Percentiles rank a stretch among this genome's conserved stretches.
Evolutionary conservation across 2,329 filamentous ascomycete genomes (phyloP).

Genomic region (Microdochium nivale): DNA sequence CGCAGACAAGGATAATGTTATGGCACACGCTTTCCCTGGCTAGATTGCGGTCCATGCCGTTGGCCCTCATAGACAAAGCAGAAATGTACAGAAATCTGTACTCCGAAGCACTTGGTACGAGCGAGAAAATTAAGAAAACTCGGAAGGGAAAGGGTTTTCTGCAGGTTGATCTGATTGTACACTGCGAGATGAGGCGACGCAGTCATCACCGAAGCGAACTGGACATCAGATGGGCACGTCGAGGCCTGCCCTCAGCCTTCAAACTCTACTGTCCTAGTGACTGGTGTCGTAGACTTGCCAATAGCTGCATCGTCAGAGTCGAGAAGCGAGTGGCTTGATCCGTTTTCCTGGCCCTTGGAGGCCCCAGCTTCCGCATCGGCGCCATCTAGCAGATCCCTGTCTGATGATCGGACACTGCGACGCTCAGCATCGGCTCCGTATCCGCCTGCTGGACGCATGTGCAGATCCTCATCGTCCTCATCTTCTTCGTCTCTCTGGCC

Average conservation of each 20-base stretch:
- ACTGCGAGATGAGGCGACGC: neutral
- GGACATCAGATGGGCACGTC: neutral
- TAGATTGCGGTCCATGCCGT: neutral
- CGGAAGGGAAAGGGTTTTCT: neutral
- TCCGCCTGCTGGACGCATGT: constrained; percentile 23
- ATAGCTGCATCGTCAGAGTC: constrained; percentile 15
- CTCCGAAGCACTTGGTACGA: neutral
- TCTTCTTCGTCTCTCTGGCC: constrained; percentile 58
- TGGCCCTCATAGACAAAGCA: neutral
- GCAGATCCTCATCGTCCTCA: constrained; percentile 56
- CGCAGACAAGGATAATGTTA: neutral
- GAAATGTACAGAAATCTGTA: neutral
- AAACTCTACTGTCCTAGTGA: constrained; percentile 35
- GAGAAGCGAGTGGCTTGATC: constrained; percentile 16
- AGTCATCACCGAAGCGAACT: neutral
- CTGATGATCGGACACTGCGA: constrained; percentile 55
- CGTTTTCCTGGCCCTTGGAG: constrained; percentile 18
- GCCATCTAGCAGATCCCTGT: constrained; percentile 64
- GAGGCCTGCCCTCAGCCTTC: constrained; percentile 23
- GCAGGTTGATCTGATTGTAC: neutral
- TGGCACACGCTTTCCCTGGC: neutral
- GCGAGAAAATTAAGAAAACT: neutral
- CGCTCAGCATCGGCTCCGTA: constrained; percentile 50
- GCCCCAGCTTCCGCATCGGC: constrained; percentile 62
- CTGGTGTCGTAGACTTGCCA: constrained; percentile 11